Percentiles rank a stretch among this genome's conserved stretches.
Conservation (phyloP, 73 alveolate genomes). For the Uronychia setigera region DNA sequence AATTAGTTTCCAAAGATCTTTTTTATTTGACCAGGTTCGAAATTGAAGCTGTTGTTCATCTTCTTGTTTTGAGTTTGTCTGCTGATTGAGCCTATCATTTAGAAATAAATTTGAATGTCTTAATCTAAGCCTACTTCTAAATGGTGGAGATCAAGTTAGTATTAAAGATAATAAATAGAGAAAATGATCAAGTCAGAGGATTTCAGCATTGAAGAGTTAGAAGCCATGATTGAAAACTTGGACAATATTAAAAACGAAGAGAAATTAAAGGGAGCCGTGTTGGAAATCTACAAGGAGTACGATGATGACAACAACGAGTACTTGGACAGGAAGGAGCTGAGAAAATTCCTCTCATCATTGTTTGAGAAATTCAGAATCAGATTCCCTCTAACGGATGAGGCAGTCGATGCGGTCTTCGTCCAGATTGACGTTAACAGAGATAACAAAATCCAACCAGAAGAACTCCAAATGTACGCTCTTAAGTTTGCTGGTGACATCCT, state of each 20-base stretch:
- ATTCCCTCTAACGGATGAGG: constrained; percentile 46
- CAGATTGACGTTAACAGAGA: constrained; percentile 36
- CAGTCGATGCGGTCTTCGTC: constrained; percentile 42
- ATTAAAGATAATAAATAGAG: background rate
- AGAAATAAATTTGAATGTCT: background rate
- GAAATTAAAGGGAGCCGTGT: constrained; percentile 19
- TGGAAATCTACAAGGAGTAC: background rate
- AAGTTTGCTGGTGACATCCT: constrained; percentile 23
- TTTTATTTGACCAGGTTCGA: background rate
- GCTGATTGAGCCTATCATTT: background rate
- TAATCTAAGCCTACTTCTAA: background rate
- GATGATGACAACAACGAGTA: constrained; percentile 29
- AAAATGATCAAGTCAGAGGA: constrained; percentile 16
- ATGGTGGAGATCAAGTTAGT: background rate
- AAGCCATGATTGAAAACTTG: constrained; percentile 7
- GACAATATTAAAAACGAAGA: constrained; percentile 12
- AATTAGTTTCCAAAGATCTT: background rate
- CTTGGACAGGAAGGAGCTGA: constrained; percentile 32
- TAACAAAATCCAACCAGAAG: constrained; percentile 39
- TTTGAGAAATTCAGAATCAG: constrained; percentile 26
- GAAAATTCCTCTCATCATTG: constrained; percentile 12
- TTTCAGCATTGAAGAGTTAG: constrained; percentile 22
- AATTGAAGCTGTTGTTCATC: constrained; percentile 1
- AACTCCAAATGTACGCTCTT: constrained; percentile 15
- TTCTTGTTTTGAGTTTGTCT: background rate